These are phyloP conservation scores for Shiraia sp. DNA, from an alignment of 2,329 filamentous ascomycete genomes.

Conservation along the genomic window DNA sequence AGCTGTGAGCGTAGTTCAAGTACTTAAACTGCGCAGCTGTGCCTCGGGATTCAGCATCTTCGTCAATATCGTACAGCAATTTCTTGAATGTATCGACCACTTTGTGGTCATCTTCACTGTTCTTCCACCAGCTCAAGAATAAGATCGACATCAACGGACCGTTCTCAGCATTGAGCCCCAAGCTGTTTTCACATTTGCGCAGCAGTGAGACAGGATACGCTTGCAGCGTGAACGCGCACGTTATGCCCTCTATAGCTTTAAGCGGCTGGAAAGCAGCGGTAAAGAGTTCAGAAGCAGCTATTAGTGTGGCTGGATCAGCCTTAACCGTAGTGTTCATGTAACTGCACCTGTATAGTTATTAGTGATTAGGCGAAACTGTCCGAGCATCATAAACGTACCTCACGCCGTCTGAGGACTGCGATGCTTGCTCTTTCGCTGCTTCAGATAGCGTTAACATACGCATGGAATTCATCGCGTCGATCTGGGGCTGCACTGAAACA, in stretches of 20 bases:
- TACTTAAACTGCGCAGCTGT: slow-evolving; percentile 48
- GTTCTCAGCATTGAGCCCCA: slow-evolving; percentile 13
- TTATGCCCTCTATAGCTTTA: slow-evolving; percentile 9
- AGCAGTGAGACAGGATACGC: slow-evolving; percentile 15
- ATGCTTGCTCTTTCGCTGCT: slow-evolving; percentile 11
- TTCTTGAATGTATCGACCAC: slow-evolving; percentile 9
- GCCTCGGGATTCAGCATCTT: slow-evolving; percentile 2
- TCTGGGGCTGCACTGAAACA: slow-evolving; percentile 6
- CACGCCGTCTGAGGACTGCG: slow-evolving; percentile 3
- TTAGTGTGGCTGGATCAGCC: slow-evolving; percentile 9
- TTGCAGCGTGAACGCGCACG: slow-evolving; percentile 17
- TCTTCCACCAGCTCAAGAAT: slow-evolving; percentile 17
- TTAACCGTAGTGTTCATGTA: slow-evolving; percentile 16
- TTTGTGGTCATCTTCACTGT: slow-evolving; percentile 14
- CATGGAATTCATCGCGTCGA: slow-evolving; percentile 15
- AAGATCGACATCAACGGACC: slow-evolving; percentile 23
- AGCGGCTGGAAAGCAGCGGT: slow-evolving; percentile 10
- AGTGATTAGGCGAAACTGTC: background rate
- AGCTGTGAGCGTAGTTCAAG: slow-evolving; percentile 36
- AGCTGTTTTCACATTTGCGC: slow-evolving; percentile 12
- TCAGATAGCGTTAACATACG: slow-evolving; percentile 12
- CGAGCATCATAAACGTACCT: background rate
- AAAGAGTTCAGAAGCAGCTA: slow-evolving; percentile 12
- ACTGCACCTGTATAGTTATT: slow-evolving; percentile 2
- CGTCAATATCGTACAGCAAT: slow-evolving; percentile 13